A percentile compares a stretch with the other conserved stretches of the same genome.
These are phyloP conservation scores for Amanita muscaria DNA, from an alignment of 768 basidiomycete species.

Conservation along the genomic window DNA sequence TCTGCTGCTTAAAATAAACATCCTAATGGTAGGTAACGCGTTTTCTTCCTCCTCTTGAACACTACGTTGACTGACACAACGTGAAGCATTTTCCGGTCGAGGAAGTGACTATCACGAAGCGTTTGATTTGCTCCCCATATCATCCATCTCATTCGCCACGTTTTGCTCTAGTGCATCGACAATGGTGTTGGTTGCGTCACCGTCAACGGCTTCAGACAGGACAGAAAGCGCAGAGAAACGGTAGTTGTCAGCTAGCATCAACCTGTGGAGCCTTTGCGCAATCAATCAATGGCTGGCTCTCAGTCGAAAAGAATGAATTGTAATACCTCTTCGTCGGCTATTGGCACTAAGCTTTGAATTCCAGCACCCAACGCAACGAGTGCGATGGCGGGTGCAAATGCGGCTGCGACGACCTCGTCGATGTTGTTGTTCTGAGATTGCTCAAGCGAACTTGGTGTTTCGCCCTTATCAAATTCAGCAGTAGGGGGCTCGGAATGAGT, in stretches of 20 bases:
- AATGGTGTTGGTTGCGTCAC: not conserved
- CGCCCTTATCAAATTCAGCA: too few relatives aligned
- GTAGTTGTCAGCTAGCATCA: not conserved
- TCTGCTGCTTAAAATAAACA: slow-evolving; percentile 38
- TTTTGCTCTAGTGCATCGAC: slow-evolving; percentile 34
- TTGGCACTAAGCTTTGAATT: not conserved
- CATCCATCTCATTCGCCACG: slow-evolving; percentile 56
- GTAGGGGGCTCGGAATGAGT: too few relatives aligned
- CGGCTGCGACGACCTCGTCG: not conserved
- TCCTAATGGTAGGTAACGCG: slow-evolving; percentile 53
- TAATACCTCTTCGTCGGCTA: not conserved
- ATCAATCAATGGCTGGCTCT: too few relatives aligned
- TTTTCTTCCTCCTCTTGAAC: slow-evolving; percentile 52
- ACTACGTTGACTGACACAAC: slow-evolving; percentile 19
- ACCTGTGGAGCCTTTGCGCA: not conserved
- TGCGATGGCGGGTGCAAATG: not conserved
- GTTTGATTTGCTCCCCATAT: slow-evolving; percentile 61
- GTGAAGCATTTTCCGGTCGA: not conserved
- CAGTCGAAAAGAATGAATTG: not conserved
- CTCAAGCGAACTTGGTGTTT: too few relatives aligned
- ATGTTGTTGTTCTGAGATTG: too few relatives aligned
- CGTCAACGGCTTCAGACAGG: not conserved
- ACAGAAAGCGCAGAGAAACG: not conserved
- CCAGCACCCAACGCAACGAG: not conserved
- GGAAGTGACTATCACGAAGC: slow-evolving; percentile 33